phyloP scores from a whole-genome alignment of 805 yeast genomes.

The Candida stauntonica region DNA sequence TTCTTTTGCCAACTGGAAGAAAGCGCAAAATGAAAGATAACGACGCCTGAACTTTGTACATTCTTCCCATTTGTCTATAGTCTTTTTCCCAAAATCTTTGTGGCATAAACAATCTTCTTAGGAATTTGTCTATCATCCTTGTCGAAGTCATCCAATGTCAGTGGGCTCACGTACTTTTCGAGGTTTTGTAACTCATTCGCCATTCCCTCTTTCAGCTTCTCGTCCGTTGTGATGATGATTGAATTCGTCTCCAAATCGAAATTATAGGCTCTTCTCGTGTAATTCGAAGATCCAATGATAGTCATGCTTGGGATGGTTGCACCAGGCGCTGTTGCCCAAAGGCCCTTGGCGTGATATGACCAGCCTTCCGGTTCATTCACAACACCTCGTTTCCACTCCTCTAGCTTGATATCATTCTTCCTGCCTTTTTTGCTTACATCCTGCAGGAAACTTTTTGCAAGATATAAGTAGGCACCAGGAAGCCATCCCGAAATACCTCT shows the following conservation, averaged over 20 bases:
- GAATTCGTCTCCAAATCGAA: conserved; percentile 89
- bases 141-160: conserved; percentile 59
- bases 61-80: conserved; percentile 28
- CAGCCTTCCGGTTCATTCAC: conserved; percentile 83
- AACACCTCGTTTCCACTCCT: conserved; percentile 85
- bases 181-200: conserved; percentile 59
- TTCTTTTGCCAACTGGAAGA: neutral
- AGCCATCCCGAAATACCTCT: conserved; percentile 74
- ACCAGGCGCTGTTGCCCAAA: conserved; percentile 69
- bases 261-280: conserved; percentile 83
- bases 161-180: conserved; percentile 43
- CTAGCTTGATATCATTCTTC: conserved; percentile 45
- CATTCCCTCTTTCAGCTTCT: conserved; percentile 53
- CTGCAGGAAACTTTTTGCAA: conserved; percentile 64
- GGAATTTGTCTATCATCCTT: conserved; percentile 58
- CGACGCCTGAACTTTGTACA: neutral
- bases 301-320: conserved; percentile 65
- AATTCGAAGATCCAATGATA: conserved; percentile 88
- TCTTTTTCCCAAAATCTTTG: conserved; percentile 57
- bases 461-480: conserved; percentile 81
- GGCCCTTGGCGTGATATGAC: conserved; percentile 97
- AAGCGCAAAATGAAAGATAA: too few relatives aligned
- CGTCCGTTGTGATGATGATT: conserved; percentile 66
- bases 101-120: conserved; percentile 59
- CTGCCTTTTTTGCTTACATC: conserved; percentile 41